Base-by-base conservation (phyloP, 208 protist species). In the Naegleria lovaniensis region DNA sequence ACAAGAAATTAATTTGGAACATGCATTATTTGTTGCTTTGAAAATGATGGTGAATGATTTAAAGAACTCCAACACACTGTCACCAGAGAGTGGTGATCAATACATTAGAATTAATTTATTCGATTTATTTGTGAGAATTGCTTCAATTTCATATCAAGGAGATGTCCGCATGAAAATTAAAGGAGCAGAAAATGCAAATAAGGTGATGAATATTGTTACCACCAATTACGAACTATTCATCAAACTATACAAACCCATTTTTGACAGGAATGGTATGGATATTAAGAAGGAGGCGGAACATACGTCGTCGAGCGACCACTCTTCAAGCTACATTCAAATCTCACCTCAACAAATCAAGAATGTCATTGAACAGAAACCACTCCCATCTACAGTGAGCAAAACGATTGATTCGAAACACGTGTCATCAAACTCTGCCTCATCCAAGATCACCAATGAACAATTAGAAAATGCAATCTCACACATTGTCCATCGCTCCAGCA, bases 111-210 rank as follows among this genome's bases (percentile, higher is more conserved):
- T 79, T 36, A 79, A 79, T 79, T 79, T 79, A 79, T 79, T 79
- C 29, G 67, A 79, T 79, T 79, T 79, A 79, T 79, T 79, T 79
- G 67, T 79, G 9, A 36, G 19, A 33, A 79, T 79, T 79, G 29
- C 67, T 33, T 79, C 67, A 33, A 11, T 79, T 9, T 79, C 67
- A 11, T 79, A 79, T 79, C 16, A 79, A 36, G 67, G 67, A 79
- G 67, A 79, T 79, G 67, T 79, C 36, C 19, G 67, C 25, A 79
- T 79, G 67, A 79, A 79, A 79, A 79, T 79, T 33, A 79, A 79
- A 9, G 67, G 67, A 79, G 67, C 67, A 36, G 67, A 79, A 79
- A 79, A 79, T 79, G n/a, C 9, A 33, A 36, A 79, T 79, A 79
- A 79, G 29, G 67, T 79, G 1, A 36, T n/a, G 2, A 79, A 79